Percentiles rank a stretch among this genome's conserved stretches.
Conservation (phyloP, 108 stramenopile genomes). For the Skeletonema costatum region DNA sequence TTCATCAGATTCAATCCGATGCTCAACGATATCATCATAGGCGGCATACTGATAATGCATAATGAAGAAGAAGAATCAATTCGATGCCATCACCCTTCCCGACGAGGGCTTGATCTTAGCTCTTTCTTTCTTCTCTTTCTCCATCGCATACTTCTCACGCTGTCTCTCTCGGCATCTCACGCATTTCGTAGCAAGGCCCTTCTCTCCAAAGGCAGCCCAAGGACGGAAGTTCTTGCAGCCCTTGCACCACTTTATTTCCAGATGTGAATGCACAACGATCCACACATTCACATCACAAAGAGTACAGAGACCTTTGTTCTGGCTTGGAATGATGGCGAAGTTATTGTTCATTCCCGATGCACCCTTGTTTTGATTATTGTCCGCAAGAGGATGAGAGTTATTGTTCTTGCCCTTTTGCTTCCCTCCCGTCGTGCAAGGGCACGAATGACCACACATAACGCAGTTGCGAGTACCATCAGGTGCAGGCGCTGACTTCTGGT, state of each 20-base stretch:
- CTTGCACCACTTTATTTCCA: conserved; percentile 94
- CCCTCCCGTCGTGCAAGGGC: conserved; percentile 63
- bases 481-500: conserved; percentile 76
- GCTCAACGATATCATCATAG: background rate
- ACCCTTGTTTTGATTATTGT: conserved; percentile 12
- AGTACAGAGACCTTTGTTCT: conserved; percentile 92
- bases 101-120: background rate
- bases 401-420: conserved; percentile 57
- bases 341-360: conserved; percentile 23
- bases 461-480: conserved; percentile 89
- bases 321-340: conserved; percentile 79
- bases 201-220: conserved; percentile 91
- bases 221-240: conserved; percentile 93
- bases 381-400: conserved; percentile 4
- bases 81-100: background rate
- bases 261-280: conserved; percentile 70
- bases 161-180: conserved; percentile 87
- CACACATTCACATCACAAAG: conserved; percentile 90
- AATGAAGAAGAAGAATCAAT: background rate
- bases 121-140: background rate
- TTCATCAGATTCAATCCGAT: background rate
- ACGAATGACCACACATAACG: conserved; percentile 90
- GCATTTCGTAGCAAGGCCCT: conserved; percentile 90
- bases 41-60: background rate
- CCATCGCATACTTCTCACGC: conserved; percentile 81